These are phyloP conservation scores for Boletus rufocinnamomeus DNA, from an alignment of 768 basidiomycete species.

Conservation along the genomic window DNA sequence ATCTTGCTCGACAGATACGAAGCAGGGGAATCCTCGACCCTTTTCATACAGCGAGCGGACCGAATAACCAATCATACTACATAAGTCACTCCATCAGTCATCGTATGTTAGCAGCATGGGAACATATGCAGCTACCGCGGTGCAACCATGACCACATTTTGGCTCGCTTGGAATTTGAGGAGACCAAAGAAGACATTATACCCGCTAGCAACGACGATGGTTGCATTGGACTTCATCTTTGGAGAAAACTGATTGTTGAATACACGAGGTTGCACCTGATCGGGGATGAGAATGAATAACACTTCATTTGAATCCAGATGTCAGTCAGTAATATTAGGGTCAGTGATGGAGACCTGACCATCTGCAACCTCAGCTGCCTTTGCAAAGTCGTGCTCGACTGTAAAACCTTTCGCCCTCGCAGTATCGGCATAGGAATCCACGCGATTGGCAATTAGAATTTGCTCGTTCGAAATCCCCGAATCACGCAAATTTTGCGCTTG, in stretches of 20 bases:
- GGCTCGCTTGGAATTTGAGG: slow-evolving; percentile 50
- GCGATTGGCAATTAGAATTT: slow-evolving; percentile 59
- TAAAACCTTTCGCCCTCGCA: slow-evolving; percentile 57
- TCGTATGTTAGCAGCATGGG: neutral
- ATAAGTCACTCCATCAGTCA: neutral
- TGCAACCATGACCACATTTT: slow-evolving; percentile 68
- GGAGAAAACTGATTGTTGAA: slow-evolving; percentile 59
- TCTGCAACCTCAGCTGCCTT: slow-evolving; percentile 59
- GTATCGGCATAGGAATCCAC: slow-evolving; percentile 58
- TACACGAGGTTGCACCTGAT: slow-evolving; percentile 63
- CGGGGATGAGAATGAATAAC: slow-evolving; percentile 61
- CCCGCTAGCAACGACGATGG: slow-evolving; percentile 62
- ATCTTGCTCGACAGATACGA: slow-evolving; percentile 65
- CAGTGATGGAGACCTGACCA: slow-evolving; percentile 36
- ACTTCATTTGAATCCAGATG: slow-evolving; percentile 37
- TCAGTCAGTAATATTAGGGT: neutral
- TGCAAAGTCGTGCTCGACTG: slow-evolving; percentile 55
- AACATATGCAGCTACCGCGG: slow-evolving; percentile 41
- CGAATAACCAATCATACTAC: slow-evolving; percentile 71
- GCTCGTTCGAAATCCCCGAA: slow-evolving; percentile 60
- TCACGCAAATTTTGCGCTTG: slow-evolving; percentile 70
- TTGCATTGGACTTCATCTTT: slow-evolving; percentile 46
- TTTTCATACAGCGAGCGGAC: slow-evolving; percentile 62
- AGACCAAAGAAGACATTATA: slow-evolving; percentile 67
- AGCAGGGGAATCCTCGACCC: slow-evolving; percentile 63